A percentile compares a stretch with the other conserved stretches of the same genome.
Conservation (phyloP, 345 rosid species). For the Brassica juncea region DNA sequence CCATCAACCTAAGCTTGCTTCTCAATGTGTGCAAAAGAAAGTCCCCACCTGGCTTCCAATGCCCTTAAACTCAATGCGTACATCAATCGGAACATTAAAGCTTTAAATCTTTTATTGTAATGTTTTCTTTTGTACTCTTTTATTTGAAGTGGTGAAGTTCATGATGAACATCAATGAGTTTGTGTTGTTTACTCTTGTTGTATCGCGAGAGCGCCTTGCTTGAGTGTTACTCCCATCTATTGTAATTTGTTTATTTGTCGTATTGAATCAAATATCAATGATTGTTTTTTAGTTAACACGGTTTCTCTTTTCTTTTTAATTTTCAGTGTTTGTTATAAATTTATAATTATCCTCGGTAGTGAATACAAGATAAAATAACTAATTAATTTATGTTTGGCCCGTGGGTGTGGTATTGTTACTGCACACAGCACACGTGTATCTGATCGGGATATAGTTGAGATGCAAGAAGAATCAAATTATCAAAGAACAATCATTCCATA, state of each 20-base stretch:
- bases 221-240: conserved; percentile 9
- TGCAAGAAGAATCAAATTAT: background rate
- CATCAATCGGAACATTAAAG: background rate
- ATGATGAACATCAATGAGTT: conserved; percentile 6
- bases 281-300: background rate
- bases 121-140: background rate
- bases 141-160: conserved; percentile 1
- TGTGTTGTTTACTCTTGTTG: conserved; percentile 21
- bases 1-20: conserved; percentile 48
- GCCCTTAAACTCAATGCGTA: conserved; percentile 33
- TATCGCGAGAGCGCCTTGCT: conserved; percentile 3
- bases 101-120: conserved; percentile 13
- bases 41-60: conserved; percentile 46
- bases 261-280: conserved; percentile 21
- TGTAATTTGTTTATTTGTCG: conserved; percentile 21
- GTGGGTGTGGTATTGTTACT: conserved; percentile 6
- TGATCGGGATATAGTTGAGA: background rate
- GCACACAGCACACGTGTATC: conserved; percentile 15
- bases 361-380: conserved; percentile 15
- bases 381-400: background rate
- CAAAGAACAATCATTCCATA: conserved; percentile 14
- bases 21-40: conserved; percentile 46
- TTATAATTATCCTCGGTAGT: background rate
- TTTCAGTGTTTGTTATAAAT: background rate
- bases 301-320: background rate